phyloP scores from a whole-genome alignment of 1,139 yeast species.

The Candida tropicalis region DNA sequence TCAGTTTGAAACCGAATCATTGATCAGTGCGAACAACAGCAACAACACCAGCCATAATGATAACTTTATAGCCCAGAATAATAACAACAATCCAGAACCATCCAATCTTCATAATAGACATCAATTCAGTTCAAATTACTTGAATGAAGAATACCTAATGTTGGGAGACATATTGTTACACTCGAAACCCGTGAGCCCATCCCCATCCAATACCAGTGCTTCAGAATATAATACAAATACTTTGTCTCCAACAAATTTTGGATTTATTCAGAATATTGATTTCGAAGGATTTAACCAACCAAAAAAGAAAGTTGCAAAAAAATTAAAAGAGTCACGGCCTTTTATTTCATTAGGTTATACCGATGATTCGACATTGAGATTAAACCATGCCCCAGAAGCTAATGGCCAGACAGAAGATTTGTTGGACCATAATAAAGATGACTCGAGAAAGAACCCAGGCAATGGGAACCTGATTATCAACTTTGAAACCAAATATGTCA shows the following conservation, averaged over 20 bases:
- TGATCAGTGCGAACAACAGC: conserved; percentile 5
- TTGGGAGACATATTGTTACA: conserved; percentile 55
- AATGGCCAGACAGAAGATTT: conserved; percentile 18
- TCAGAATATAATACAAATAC: conserved; percentile 25
- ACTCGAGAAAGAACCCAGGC: conserved; percentile 1
- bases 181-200: conserved; percentile 56
- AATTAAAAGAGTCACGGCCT: conserved; percentile 40
- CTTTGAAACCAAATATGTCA: conserved; percentile 10
- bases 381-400: conserved; percentile 16
- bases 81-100: background rate
- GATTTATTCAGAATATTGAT: conserved; percentile 13
- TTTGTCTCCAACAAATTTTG: conserved; percentile 19
- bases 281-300: conserved; percentile 17
- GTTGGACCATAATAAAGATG: conserved; percentile 18
- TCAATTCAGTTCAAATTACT: conserved; percentile 34
- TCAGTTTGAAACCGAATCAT: conserved; percentile 13
- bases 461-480: conserved; percentile 14
- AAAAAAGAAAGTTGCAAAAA: conserved; percentile 19
- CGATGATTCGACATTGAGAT: conserved; percentile 14
- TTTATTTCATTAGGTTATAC: conserved; percentile 45
- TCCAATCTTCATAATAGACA: conserved; percentile 2
- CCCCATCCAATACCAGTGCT: conserved; percentile 35
- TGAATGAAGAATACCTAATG: conserved; percentile 60
- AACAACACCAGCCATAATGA: conserved; percentile 5
- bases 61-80: background rate